A percentile compares a stretch with the other conserved stretches of the same genome.
These are phyloP conservation scores for Murraya koenigii DNA, from an alignment of 345 rosid genomes.

Conservation along the genomic window DNA sequence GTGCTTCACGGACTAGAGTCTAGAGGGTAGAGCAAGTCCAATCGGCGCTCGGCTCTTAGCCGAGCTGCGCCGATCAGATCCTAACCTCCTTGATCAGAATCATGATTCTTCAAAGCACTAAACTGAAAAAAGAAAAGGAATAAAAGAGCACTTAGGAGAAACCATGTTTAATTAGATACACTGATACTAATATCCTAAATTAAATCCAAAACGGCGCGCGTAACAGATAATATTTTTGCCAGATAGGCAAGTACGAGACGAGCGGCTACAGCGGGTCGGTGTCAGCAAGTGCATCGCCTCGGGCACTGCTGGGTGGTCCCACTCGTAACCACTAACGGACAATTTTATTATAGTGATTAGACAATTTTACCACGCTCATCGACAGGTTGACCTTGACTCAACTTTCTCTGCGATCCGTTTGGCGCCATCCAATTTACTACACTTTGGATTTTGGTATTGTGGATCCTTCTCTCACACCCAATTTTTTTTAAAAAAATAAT, in stretches of 20 bases:
- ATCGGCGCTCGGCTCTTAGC: not conserved
- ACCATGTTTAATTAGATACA: not conserved
- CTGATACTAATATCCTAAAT: not conserved
- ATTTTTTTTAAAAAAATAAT: too few relatives aligned
- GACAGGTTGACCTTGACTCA: slow-evolving; percentile 10
- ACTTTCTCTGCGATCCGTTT: not conserved
- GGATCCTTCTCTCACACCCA: not conserved
- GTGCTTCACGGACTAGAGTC: not conserved
- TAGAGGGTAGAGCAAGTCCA: not conserved
- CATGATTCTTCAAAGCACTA: not conserved
- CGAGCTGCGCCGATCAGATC: not conserved
- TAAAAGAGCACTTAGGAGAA: not conserved
- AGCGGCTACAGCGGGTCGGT: not conserved
- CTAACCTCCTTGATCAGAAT: not conserved
- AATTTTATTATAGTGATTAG: not conserved
- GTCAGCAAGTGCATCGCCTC: slow-evolving; percentile 8
- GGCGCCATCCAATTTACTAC: not conserved
- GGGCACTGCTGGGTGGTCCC: not conserved
- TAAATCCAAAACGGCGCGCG: not conserved
- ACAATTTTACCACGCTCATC: not conserved
- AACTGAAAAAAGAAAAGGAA: not conserved
- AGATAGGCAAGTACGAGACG: too few relatives aligned
- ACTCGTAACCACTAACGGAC: not conserved
- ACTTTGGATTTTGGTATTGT: not conserved
- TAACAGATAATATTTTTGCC: not conserved